Base-by-base conservation (phyloP, 371 early-diverging fungal species). In the Apophysomyces variabilis region DNA sequence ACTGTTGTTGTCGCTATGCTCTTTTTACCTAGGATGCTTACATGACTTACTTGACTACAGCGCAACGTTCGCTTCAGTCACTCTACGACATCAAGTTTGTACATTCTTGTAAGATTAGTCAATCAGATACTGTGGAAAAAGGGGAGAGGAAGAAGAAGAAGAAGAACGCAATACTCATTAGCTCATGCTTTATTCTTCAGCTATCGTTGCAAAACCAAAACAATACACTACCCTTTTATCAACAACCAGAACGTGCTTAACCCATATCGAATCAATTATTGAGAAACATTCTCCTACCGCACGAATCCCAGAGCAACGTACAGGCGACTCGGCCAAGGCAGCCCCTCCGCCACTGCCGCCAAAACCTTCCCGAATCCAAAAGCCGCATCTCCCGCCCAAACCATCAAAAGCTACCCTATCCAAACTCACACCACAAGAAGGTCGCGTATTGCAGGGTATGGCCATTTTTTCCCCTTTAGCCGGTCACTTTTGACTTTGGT, bases 71-170 rank as follows among this genome's bases (percentile, higher is more conserved):
- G 13, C 60, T 82, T 36, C 45, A 72, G 45, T 60, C 69, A 58
- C 67, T 82, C 8, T 62, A 74, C 32, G 79, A 76, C 36, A 71
- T 74, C 39, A 80, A 79, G 61, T 83, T 83, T 69, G 76, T 83
- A 57, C 81, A 75, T 74, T 73, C 81, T 45, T 73, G 84, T 83
- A 73, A 74, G 71, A 45, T 38, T 56, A 43, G 38, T 61, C 57
- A 14, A 41, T 38, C 37, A 45, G 4, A 50, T 26, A 11, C 16
- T 7, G 41, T 32, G 13, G 16, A 14, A 37, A 32, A 61, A 46
- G 2, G 2, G 26, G 2, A 26, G 26, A 26, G 2, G 26, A 26
- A 26, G 26, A 26, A 26, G 26, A 26, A 26, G 32, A 26, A 26
- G 32, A 26, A 26, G 32, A 3, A 26, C 32, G 32, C 32, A 26